Evolutionary conservation across 139 green algal genomes (phyloP), one percentile per base, ranked within the genome.

Genomic region (Picochlorum sp.): DNA sequence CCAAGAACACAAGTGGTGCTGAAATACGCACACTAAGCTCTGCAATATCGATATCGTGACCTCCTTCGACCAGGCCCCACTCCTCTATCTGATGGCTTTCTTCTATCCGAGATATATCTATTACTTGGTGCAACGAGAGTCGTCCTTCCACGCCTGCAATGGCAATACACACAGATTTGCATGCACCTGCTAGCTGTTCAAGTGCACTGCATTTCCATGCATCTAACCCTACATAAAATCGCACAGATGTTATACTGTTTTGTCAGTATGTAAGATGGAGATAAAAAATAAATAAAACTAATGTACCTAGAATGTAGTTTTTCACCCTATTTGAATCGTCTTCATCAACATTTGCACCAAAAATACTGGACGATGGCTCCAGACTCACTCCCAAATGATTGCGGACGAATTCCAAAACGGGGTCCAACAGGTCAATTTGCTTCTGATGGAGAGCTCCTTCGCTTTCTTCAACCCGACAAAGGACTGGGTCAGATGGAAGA

Each of bases 41-140:
- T 12, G 83, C 79, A 36, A 79, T 75, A 61, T 98, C 91, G 8
- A 98, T 74, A 71, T 98, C 91, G 60, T 98, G 91, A 0, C 90
- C 91, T 10, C 90, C 91, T 65, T 98, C 91, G 26, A 98, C 91
- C n/a, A 91, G 58, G 2, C 91, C 91, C 88, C 89, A 97, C 45
- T 86, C 70, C 45, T 85, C 78, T 10, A 88, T 79, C 59, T 96
- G 85, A 5, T 70, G 68, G 2, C 83, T 72, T 74, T 96, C 88
- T 67, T 96, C 88, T 20, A 93, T 25, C 7, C 88, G 69, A 1
- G 85, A 65, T 0, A 71, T 74, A 4, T 32, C 4, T 16, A 95
- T 60, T 10, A 72, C 85, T 43, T 83, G 67, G 6, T 68, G 18
- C 14, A 86, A 44, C 8, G 16, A 44, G 3, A 97, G 33, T 12